Evolutionary conservation across 768 basidiomycete species (phyloP).

Genomic region (Tulasnella sp.): DNA sequence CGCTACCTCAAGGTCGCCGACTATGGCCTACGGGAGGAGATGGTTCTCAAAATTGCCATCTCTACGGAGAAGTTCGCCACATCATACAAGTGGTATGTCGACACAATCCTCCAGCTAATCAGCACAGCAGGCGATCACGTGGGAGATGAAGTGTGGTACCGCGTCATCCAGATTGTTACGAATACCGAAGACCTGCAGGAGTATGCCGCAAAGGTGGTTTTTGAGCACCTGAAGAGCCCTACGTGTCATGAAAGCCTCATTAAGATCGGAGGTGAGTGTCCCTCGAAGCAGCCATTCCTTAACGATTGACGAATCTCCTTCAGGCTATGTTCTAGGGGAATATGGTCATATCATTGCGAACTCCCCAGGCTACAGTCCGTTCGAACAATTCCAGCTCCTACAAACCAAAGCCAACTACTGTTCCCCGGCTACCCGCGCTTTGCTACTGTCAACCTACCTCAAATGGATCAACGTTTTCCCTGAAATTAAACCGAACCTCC

Average conservation of each 20-base stretch:
- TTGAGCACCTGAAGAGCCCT: conserved; percentile 76
- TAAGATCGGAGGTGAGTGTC: conserved; percentile 74
- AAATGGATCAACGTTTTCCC: conserved; percentile 99
- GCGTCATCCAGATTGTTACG: conserved; percentile 95
- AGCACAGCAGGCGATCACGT: conserved; percentile 97
- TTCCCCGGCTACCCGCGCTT: conserved; percentile 76
- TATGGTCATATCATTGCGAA: conserved; percentile 97
- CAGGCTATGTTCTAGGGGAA: conserved; percentile 93
- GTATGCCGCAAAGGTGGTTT: conserved; percentile 87
- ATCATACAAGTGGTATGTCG: conserved; percentile 98
- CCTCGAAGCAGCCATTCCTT: not conserved
- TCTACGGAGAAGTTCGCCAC: conserved; percentile 97
- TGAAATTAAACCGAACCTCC: conserved; percentile 86
- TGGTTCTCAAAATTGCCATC: conserved; percentile 98
- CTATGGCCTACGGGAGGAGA: conserved; percentile 91
- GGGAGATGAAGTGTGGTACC: conserved; percentile 99
- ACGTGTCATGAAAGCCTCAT: conserved; percentile 86
- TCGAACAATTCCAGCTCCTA: conserved; percentile 84
- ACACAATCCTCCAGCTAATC: conserved; percentile 91
- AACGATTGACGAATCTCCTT: not conserved
- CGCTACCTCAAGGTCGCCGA: conserved; percentile 93
- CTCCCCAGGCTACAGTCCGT: conserved; percentile 81
- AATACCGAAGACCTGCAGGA: conserved; percentile 97
- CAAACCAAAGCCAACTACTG: conserved; percentile 95
- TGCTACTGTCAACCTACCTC: conserved; percentile 92